These are phyloP conservation scores for Agaricus blazei DNA, from an alignment of 768 basidiomycete genomes.

Conservation along the genomic window DNA sequence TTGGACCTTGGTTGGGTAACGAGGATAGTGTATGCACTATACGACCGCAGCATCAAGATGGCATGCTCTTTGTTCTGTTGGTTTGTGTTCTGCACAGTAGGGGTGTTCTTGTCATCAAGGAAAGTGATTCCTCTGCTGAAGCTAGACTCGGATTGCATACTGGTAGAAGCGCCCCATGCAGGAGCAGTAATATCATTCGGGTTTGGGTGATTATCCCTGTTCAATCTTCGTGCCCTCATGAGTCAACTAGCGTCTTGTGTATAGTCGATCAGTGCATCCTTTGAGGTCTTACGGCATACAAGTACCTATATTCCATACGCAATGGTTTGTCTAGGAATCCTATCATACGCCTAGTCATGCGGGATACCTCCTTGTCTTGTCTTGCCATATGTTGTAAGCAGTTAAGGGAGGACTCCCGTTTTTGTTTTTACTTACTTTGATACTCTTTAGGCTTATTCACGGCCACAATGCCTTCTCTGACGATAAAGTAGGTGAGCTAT, in stretches of 20 bases:
- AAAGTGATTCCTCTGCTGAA: not conserved
- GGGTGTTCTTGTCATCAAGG: not conserved
- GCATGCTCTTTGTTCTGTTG: not conserved
- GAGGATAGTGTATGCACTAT: not conserved
- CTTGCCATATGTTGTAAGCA: not conserved
- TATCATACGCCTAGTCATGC: not conserved
- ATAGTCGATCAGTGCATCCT: not conserved
- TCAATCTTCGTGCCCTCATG: not conserved
- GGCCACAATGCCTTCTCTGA: not conserved
- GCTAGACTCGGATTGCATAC: not conserved
- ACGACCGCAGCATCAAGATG: not conserved
- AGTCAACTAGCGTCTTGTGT: not conserved
- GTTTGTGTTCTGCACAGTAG: not conserved
- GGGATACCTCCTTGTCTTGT: not conserved
- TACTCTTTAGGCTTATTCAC: not conserved
- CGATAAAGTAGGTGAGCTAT: not conserved
- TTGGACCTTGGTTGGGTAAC: not conserved
- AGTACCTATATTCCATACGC: not conserved
- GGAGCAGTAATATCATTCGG: not conserved
- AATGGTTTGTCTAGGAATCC: conserved; percentile 1
- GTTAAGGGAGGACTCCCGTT: no score
- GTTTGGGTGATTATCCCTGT: not conserved
- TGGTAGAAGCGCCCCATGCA: not conserved
- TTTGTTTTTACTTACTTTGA: not conserved
- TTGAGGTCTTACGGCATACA: not conserved